Base-by-base conservation (phyloP, 371 early-diverging fungal genomes). In the Chytridiales sp. region DNA sequence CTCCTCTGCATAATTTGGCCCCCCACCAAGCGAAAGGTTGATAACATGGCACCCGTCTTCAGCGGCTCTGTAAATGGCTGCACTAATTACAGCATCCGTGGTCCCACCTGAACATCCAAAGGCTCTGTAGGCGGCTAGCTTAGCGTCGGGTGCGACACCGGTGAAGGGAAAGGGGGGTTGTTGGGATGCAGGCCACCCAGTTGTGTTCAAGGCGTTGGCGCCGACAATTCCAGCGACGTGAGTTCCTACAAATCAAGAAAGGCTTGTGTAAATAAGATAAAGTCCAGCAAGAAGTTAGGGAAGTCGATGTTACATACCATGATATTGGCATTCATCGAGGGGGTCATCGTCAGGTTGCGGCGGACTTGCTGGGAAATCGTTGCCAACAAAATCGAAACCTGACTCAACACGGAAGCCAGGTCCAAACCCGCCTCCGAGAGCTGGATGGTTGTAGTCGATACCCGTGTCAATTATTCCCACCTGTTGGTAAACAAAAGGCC, bases 101-200 rank as follows among this genome's bases (percentile, higher is more conserved):
- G 84, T 78, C 30, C 73, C 69, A 4, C 85, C 87, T 5, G 64
- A 56, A 66, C 90, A 89, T 4, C 87, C 86, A 70, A 91, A 86
- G 24, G 73, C 64, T 21, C 68, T 46, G 62, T 62, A 76, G 31
- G 56, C 59, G 17, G 69, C 68, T 17, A 77, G 24, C 11, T 54
- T 62, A 15, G 63, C 77, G 19, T 46, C 47, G 8, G 69, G 68
- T 0, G 76, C 76, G 24, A 73, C 76, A 38, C 77, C 77, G 39
- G 57, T 17, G 32, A 59, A 74, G 30, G 48, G 54, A 15, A 59
- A 9, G 17, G 32, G 22, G 2, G 70, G 66, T 15, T 8, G 24
- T 24, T 21, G 66, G 56, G 27, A 27, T 19, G 36, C 21, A 27
- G 30, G 22, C 27, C 38, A 6, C 3, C 22, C 19, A 29, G 47